Base-by-base conservation (phyloP, 108 stramenopile species). In the Phaeodactylum tricornutum region DNA sequence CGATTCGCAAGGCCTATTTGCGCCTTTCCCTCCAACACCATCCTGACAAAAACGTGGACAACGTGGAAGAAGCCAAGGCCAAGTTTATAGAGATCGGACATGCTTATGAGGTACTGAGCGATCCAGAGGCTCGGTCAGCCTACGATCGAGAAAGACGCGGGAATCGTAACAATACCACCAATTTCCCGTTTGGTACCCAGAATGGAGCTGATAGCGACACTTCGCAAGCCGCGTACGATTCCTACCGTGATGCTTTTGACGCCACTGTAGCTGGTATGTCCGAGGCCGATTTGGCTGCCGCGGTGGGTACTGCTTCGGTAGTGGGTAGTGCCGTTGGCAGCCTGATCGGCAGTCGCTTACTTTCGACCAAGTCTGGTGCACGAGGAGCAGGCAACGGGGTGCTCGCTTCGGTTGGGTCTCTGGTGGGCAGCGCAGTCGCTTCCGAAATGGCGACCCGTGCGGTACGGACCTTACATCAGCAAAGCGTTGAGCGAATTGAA, bases 41-140 rank as follows among this genome's bases (percentile, higher is more conserved):
- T 31, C 90, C 90, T 14, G 90, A 92, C 53, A 83, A 83, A 43
- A 92, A 92, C 61, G 77, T 75, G 2, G 58, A 66, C 34, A 59
- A 79, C 35, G 50, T 63, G 38, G 66, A 67, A 33, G 64, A 55
- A 29, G 72, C 84, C 17, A 77, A 75, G 31, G 64, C 70, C 3
- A 71, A 82, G 49, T 95, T 95, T 54, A 51, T 84, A 41, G 50
- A 75, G 33, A 68, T 92, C 27, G 83, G 84, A 12, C 51, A 72
- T 56, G 93, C 93, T 6, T 87, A 91, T 42, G 67, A 80, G 49
- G 62, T 74, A 7, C 52, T 95, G 4, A 66, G 66, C 21, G 86
- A 95, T 61, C 65, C 61, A 19, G 24, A 48, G 1, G 55, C 45
- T 24, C 51, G 79, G 26, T 54, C 68, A 7, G 43, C 46, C 6